Base-by-base conservation (phyloP, 2,329 filamentous ascomycete species). In the Fusarium setosum region DNA sequence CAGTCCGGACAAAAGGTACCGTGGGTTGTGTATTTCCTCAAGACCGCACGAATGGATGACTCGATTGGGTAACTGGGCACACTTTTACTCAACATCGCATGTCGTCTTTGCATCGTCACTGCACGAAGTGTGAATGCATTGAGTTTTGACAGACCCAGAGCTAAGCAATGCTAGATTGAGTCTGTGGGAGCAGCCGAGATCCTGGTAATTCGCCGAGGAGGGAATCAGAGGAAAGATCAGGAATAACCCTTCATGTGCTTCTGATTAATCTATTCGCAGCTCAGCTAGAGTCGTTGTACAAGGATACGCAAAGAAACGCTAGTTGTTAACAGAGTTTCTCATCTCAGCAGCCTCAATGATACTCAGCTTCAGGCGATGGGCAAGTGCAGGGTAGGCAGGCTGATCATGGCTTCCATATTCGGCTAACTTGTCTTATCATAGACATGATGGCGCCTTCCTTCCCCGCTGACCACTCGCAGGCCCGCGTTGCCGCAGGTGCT, bases 91-190 rank as follows among this genome's bases (percentile, higher is more conserved):
- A 44, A 48, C 26, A 57, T 34, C 34, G 45, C 21, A 11, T 57
- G n/a, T 61, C 55, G 47, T 67, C 55, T 65, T 35, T 32, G 1
- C 6, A 29, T 24, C 64, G 60, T 55, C 56, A 65, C 58, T 21
- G 24, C 23, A 32, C 17, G 38, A 18, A 13, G 9, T 34, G 18
- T 11, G 29, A 5, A n/a, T 49, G 26, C n/a, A 52, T 55, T 57
- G 51, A 65, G 63, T 65, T 67, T 40, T 51, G 11, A 11, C 34
- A 15, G 31, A 17, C 23, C 24, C 32, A 60, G 15, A 34, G 42
- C 59, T 66, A 63, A 32, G 5, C 13, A 24, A 34, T 32, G 29
- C 13, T 59, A 41, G 35, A 54, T 24, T 17, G 52, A 45, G 11
- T 20, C 40, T 57, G 48, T 23, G 40, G 41, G 44, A 24, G 47